A percentile compares a stretch with the other conserved stretches of the same genome.
phyloP scores from a whole-genome alignment of 164 flowering plant species.

The Liriodendron chinense region DNA sequence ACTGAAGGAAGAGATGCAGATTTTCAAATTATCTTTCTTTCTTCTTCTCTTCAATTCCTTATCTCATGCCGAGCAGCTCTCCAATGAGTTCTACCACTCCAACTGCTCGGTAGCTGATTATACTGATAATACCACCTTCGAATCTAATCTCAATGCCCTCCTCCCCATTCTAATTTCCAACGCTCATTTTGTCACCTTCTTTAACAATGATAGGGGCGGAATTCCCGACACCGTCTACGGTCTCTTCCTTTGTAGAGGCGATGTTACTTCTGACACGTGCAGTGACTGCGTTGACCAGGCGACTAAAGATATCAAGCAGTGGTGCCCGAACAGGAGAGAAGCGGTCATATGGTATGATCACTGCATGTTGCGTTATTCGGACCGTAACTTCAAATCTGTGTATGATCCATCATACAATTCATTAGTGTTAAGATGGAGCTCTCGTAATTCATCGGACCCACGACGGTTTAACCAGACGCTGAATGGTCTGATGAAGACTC shows the following conservation, averaged over 20 bases:
- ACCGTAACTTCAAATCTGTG: conserved; percentile 34
- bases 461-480: conserved; percentile 22
- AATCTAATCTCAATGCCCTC: too few relatives aligned
- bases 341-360: conserved; percentile 43
- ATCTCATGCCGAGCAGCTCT: too few relatives aligned
- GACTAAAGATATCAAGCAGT: conserved; percentile 16
- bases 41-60: too few relatives aligned
- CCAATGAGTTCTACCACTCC: too few relatives aligned
- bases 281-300: conserved; percentile 31
- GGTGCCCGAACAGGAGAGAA: conserved; percentile 33
- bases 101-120: too few relatives aligned
- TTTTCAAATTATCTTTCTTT: too few relatives aligned
- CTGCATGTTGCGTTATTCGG: conserved; percentile 40
- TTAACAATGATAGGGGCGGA: neutral
- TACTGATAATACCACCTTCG: too few relatives aligned
- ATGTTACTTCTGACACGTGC: conserved; percentile 26
- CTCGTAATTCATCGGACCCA: conserved; percentile 20
- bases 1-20: too few relatives aligned
- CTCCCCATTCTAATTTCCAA: too few relatives aligned
- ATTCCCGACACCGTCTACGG: conserved; percentile 11
- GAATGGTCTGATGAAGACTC: conserved; percentile 17
- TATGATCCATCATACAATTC: conserved; percentile 24
- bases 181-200: too few relatives aligned
- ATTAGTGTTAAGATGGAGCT: conserved; percentile 22
- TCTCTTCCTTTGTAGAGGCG: conserved; percentile 47